phyloP scores from a whole-genome alignment of 805 yeast genomes.

The Sugiyamaella americana region DNA sequence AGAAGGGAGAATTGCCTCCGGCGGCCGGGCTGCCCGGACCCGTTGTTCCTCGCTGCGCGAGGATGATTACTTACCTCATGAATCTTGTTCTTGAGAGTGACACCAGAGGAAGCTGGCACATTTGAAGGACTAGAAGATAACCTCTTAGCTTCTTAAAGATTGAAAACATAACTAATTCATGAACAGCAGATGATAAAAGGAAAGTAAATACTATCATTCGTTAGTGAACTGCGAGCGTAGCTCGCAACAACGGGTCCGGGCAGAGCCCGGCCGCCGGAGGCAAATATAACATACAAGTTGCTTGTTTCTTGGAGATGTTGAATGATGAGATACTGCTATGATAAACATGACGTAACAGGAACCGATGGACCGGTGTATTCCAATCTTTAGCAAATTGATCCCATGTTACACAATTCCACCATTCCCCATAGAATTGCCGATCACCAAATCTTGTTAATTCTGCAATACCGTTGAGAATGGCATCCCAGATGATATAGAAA shows the following conservation, averaged over 20 bases:
- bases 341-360: constrained; percentile 86
- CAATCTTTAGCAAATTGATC: constrained; percentile 88
- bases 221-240: neutral
- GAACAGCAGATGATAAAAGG: constrained; percentile 71
- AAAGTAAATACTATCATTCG: constrained; percentile 36
- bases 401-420: constrained; percentile 98
- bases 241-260: too few species aligned
- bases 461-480: constrained; percentile 82
- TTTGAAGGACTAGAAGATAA: constrained; percentile 71
- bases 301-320: constrained; percentile 55
- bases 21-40: too few species aligned
- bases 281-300: constrained; percentile 39
- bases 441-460: constrained; percentile 85
- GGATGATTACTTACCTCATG: constrained; percentile 35
- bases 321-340: constrained; percentile 80
- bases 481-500: constrained; percentile 93
- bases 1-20: too few species aligned
- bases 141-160: constrained; percentile 76
- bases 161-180: constrained; percentile 89
- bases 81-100: constrained; percentile 53
- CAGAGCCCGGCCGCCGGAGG: too few species aligned
- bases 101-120: constrained; percentile 81
- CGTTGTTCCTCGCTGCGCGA: too few species aligned
- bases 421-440: constrained; percentile 86
- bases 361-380: constrained; percentile 91